A percentile compares a stretch with the other conserved stretches of the same genome.
These are phyloP conservation scores for Backusella westeae DNA, from an alignment of 192 early-diverging fungal species.

Conservation along the genomic window DNA sequence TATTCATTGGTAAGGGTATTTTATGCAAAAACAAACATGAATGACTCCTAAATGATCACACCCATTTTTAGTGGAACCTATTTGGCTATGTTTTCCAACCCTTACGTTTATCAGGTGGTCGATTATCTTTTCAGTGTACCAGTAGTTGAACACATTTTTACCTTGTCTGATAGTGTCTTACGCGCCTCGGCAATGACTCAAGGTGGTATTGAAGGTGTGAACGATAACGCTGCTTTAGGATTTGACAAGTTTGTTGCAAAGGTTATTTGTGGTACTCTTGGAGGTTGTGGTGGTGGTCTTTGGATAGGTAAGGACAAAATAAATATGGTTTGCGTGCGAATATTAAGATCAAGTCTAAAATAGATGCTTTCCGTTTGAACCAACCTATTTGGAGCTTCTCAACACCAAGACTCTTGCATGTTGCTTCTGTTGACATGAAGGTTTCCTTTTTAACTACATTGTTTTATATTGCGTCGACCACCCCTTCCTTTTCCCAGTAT, in stretches of 20 bases:
- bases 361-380: slow-evolving; percentile 36
- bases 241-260: slow-evolving; percentile 31
- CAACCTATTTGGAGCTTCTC: slow-evolving; percentile 33
- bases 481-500: slow-evolving; percentile 15
- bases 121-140: slow-evolving; percentile 20
- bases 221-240: slow-evolving; percentile 16
- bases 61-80: slow-evolving; percentile 24
- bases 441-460: slow-evolving; percentile 23
- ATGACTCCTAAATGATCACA: background rate
- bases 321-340: background rate
- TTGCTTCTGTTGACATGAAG: slow-evolving; percentile 27
- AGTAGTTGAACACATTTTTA: slow-evolving; percentile 7
- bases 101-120: slow-evolving; percentile 20
- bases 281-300: slow-evolving; percentile 34
- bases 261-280: slow-evolving; percentile 34
- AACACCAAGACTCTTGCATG: slow-evolving; percentile 27
- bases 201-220: slow-evolving; percentile 32
- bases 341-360: background rate
- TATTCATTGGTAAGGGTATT: slow-evolving; percentile 26
- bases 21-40: background rate
- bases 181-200: slow-evolving; percentile 20
- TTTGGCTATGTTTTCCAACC: slow-evolving; percentile 25
- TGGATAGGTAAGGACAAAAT: slow-evolving; percentile 29
- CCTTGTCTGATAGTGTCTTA: slow-evolving; percentile 26
- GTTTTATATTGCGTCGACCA: slow-evolving; percentile 28